A percentile compares a stretch with the other conserved stretches of the same genome.
Conservation (phyloP, 1,284 basidiomycete genomes). For the Phlebopus sp. region DNA sequence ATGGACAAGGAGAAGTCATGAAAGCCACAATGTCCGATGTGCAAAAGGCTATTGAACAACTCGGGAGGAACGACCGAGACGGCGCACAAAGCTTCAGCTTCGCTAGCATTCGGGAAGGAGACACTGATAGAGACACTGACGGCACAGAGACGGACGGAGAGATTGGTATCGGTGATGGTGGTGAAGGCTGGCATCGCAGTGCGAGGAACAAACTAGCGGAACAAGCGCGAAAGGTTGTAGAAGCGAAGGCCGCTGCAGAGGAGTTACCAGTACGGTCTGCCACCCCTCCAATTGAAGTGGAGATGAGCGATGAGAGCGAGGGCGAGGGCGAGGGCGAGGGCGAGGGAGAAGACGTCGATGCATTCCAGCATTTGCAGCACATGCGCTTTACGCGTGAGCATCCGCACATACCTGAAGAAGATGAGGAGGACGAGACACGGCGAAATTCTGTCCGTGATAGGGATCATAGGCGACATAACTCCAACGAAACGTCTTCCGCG, state of each 20-base stretch:
- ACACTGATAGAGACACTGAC: constrained; percentile 54
- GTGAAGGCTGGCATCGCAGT: constrained; percentile 62
- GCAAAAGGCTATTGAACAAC: constrained; percentile 80
- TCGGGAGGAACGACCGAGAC: constrained; percentile 51
- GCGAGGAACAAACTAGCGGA: constrained; percentile 70
- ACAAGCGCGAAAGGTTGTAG: constrained; percentile 62
- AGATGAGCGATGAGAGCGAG: constrained; percentile 81
- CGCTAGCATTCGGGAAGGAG: constrained; percentile 56
- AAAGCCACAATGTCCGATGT: constrained; percentile 84
- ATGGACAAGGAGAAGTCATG: constrained; percentile 59
- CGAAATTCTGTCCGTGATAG: constrained; percentile 17
- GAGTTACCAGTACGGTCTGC: constrained; percentile 38
- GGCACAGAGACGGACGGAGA: constrained; percentile 52
- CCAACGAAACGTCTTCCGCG: constrained; percentile 16
- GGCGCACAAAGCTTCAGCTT: constrained; percentile 71
- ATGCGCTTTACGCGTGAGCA: constrained; percentile 44
- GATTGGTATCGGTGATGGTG: constrained; percentile 40
- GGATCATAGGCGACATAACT: constrained; percentile 12
- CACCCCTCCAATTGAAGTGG: constrained; percentile 70
- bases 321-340: constrained; percentile 66
- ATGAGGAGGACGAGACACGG: constrained; percentile 46
- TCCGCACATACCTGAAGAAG: constrained; percentile 64
- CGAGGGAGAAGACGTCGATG: constrained; percentile 50
- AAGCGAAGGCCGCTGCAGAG: constrained; percentile 50
- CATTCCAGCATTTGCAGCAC: constrained; percentile 34